Evolutionary conservation across 495 filamentous ascomycete genomes (phyloP), one percentile per base, ranked within the genome.

Genomic region (Thermothielavioides terrestris): DNA sequence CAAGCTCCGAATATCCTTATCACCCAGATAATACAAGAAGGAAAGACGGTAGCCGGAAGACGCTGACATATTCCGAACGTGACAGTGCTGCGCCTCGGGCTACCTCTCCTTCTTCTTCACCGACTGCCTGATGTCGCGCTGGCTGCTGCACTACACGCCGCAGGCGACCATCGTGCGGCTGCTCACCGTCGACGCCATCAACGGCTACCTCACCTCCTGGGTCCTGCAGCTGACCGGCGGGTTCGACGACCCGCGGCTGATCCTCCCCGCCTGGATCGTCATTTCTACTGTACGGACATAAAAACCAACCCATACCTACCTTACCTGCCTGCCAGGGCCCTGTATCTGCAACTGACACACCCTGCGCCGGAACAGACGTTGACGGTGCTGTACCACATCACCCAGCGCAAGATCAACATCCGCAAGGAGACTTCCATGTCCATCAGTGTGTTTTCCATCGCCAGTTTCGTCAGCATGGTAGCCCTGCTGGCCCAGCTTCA

Each of bases 81-180:
- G 11, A 12, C 23, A 90, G 88, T 89, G 87, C 73, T 78, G 74
- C 63, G 82, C 85, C 65, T 88, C 86, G 32, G 88, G 82, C 42
- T 89, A 89, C 67, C 77, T 92, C 62, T 88, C 85, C 48, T 92
- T 89, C 66, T 85, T 89, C 68, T 91, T 92, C 67, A 89, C 86
- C 51, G 87, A 94, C 69, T 88, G 86, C 67, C 82, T 92, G 61
- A 94, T 94, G 88, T 89, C 84, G 54, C 81, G 88, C 63, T 92
- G 88, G 85, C 84, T 94, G 61, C 69, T 94, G 49, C 84, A 88
- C 64, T 94, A 92, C 73, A 90, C 86, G 34, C 87, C 88, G 12
- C 84, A 76, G 56, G 88, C 86, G 39, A 89, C 89, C 39, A 77
- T 91, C 54, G 83, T 94, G 48, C 86, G 88, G 42, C 82, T 94